Evolutionary conservation across 2,329 filamentous ascomycete genomes (phyloP).

Genomic region (Coniochaeta hoffmannii): DNA sequence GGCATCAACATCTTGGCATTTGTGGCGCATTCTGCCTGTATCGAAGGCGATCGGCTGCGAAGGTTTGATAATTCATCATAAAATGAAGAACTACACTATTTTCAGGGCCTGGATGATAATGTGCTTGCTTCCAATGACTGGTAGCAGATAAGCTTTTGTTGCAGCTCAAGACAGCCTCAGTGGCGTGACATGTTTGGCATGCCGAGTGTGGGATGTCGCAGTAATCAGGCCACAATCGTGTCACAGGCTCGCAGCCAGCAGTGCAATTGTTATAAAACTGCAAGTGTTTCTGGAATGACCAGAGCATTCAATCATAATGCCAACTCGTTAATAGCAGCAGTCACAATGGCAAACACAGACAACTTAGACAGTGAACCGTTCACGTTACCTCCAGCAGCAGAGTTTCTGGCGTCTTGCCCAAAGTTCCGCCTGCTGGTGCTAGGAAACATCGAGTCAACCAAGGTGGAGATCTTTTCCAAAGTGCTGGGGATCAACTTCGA

Average conservation of each 20-base stretch:
- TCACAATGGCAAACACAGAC: neutral
- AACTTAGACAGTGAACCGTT: neutral
- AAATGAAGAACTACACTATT: too few relatives aligned
- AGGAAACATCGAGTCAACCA: conserved; percentile 17
- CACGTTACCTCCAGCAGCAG: conserved; percentile 11
- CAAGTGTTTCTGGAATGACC: neutral
- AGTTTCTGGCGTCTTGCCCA: conserved; percentile 14
- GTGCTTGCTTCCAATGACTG: too few relatives aligned
- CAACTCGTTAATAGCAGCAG: neutral
- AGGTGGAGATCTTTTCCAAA: conserved; percentile 15
- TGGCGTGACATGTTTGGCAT: neutral
- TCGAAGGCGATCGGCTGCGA: too few relatives aligned
- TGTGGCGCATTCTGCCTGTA: too few relatives aligned
- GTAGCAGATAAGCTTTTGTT: too few relatives aligned
- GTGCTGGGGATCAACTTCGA: conserved; percentile 15
- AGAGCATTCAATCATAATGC: neutral
- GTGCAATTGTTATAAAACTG: neutral
- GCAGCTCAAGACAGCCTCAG: too few relatives aligned
- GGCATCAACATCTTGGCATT: too few relatives aligned
- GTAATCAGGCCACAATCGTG: neutral
- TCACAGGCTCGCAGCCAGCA: neutral
- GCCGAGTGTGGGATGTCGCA: neutral
- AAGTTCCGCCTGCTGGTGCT: conserved; percentile 16
- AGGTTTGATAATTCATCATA: too few relatives aligned
- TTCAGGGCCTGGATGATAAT: too few relatives aligned